A percentile compares a stretch with the other conserved stretches of the same genome.
Conservation (phyloP, 192 early-diverging fungal genomes). For the Phycomyces blakesleeanus region DNA sequence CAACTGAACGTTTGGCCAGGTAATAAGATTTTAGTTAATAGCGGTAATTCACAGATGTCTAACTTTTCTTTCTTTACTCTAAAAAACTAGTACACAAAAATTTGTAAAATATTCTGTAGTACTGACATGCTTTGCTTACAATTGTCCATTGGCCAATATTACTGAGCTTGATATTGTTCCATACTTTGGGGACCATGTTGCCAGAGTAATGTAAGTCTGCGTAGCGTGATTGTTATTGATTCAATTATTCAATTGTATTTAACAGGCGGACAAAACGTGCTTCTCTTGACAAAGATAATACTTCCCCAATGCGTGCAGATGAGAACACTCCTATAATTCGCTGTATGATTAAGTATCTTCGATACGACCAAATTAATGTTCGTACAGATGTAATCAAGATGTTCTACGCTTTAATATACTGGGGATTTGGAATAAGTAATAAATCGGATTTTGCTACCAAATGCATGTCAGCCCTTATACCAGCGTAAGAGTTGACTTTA, state of each 20-base stretch:
- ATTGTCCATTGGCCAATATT: constrained; percentile 38
- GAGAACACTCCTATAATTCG: constrained; percentile 30
- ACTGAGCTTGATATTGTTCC: constrained; percentile 34
- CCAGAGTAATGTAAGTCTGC: constrained; percentile 22
- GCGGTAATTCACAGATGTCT: no score
- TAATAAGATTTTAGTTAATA: constrained; percentile 10
- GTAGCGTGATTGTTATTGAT: not conserved
- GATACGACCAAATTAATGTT: constrained; percentile 34
- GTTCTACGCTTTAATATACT: constrained; percentile 41
- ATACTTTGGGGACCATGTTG: constrained; percentile 17
- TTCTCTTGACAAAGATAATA: constrained; percentile 20
- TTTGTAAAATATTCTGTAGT: constrained; percentile 42
- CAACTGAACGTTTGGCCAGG: constrained; percentile 16
- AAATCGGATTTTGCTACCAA: constrained; percentile 45
- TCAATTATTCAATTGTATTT: not conserved
- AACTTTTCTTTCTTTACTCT: no score
- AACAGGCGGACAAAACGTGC: constrained; percentile 15
- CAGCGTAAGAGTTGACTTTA: no score
- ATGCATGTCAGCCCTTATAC: constrained; percentile 41
- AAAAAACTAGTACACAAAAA: constrained; percentile 32
- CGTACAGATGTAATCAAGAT: constrained; percentile 42
- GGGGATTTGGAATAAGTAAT: constrained; percentile 38
- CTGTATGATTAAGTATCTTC: constrained; percentile 34
- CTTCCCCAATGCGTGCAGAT: constrained; percentile 18
- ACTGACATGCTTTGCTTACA: constrained; percentile 37